Evolutionary conservation across 2,329 filamentous ascomycete species (phyloP).

Genomic region (Lojkania enalia): DNA sequence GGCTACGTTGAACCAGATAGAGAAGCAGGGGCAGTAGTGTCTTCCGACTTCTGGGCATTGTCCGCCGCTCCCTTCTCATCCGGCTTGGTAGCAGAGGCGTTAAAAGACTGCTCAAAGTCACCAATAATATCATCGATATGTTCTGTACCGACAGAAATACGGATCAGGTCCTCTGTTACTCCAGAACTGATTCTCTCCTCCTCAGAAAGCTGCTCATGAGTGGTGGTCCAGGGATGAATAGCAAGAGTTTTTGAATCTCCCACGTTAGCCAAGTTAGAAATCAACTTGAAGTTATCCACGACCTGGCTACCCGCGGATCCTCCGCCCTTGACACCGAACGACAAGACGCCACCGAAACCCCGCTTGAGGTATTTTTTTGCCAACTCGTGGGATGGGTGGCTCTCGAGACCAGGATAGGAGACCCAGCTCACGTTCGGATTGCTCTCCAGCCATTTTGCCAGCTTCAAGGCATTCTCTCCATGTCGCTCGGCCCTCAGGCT

Average conservation of each 20-base stretch:
- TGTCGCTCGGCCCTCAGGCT: slow-evolving; percentile 85
- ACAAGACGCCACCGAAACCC: slow-evolving; percentile 88
- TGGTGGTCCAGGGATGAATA: slow-evolving; percentile 94
- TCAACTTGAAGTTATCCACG: slow-evolving; percentile 91
- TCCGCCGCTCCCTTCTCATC: slow-evolving; percentile 35
- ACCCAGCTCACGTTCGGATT: slow-evolving; percentile 90
- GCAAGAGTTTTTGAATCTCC: slow-evolving; percentile 94
- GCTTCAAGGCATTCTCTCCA: slow-evolving; percentile 76
- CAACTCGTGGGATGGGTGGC: slow-evolving; percentile 74
- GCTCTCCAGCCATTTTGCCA: slow-evolving; percentile 81
- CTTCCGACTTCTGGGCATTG: slow-evolving; percentile 39
- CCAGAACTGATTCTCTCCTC: slow-evolving; percentile 80
- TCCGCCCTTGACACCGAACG: slow-evolving; percentile 90
- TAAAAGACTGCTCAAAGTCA: slow-evolving; percentile 91
- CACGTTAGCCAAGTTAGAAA: slow-evolving; percentile 95
- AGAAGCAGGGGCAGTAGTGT: slow-evolving; percentile 29
- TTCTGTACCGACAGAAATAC: slow-evolving; percentile 93
- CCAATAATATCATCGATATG: slow-evolving; percentile 97
- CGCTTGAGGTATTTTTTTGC: slow-evolving; percentile 86
- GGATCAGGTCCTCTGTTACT: slow-evolving; percentile 87
- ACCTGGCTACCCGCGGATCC: slow-evolving; percentile 81
- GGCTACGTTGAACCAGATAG: slow-evolving; percentile 38
- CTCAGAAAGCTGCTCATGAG: slow-evolving; percentile 86
- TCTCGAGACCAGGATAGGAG: slow-evolving; percentile 85
- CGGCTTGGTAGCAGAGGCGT: slow-evolving; percentile 55